Evolutionary conservation across 257 asterid species (phyloP).

Genomic region (Lavandula angustifolia): DNA sequence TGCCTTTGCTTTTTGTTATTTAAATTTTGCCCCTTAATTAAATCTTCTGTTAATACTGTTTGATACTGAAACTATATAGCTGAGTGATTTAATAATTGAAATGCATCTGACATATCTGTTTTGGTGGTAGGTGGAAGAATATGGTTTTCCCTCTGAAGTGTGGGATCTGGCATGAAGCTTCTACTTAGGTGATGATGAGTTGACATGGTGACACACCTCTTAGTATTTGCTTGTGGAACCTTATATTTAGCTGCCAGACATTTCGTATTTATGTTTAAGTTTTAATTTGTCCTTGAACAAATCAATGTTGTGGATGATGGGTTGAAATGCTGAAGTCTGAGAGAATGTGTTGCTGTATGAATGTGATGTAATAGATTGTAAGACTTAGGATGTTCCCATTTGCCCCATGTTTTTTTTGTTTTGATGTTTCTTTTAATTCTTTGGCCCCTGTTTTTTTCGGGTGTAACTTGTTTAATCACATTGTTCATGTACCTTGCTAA

Average conservation of each 20-base stretch:
- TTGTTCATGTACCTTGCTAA: constrained; percentile 42
- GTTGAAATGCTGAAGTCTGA: constrained; percentile 51
- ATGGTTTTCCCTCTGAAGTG: constrained; percentile 41
- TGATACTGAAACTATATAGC: not conserved
- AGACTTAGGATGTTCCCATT: constrained; percentile 39
- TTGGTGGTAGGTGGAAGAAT: constrained; percentile 48
- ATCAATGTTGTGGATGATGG: constrained; percentile 49
- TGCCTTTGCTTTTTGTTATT: too few relatives aligned
- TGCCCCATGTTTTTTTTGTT: constrained; percentile 38
- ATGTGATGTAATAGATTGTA: constrained; percentile 56
- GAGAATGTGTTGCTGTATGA: constrained; percentile 41
- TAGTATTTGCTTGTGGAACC: constrained; percentile 43
- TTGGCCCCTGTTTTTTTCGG: constrained; percentile 39
- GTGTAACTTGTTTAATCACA: constrained; percentile 38
- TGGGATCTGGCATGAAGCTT: constrained; percentile 36
- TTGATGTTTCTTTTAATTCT: constrained; percentile 37
- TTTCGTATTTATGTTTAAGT: constrained; percentile 38
- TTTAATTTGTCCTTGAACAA: constrained; percentile 37
- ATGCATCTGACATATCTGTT: constrained; percentile 31
- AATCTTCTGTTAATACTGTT: not conserved
- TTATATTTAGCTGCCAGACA: constrained; percentile 42
- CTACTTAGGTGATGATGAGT: constrained; percentile 34
- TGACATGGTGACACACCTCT: constrained; percentile 44
- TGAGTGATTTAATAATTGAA: constrained; percentile 7
- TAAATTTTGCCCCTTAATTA: not conserved